These are phyloP conservation scores for Tetragonia tetragonoides DNA, from an alignment of 148 eudicot species.

Conservation along the genomic window DNA sequence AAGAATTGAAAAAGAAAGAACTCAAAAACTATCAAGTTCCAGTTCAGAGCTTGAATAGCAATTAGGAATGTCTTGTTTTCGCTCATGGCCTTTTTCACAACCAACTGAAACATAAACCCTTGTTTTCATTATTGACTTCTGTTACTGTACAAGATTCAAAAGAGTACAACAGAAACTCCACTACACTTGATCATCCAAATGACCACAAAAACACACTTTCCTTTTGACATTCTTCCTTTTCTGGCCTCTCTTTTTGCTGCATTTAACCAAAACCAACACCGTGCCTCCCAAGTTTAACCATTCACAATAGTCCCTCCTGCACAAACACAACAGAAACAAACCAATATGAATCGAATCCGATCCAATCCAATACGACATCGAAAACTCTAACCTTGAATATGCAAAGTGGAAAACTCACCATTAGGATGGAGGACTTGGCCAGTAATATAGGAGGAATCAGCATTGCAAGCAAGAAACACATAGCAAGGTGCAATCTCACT, in stretches of 20 bases:
- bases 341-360: neutral
- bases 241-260: neutral
- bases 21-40: too few species aligned
- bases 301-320: slow-evolving; percentile 40
- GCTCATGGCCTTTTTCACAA: too few species aligned
- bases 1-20: too few species aligned
- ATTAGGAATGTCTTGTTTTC: too few species aligned
- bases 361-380: neutral
- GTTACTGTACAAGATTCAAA: too few species aligned
- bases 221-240: neutral
- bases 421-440: slow-evolving; percentile 85
- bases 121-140: too few species aligned
- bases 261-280: neutral
- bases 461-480: slow-evolving; percentile 71
- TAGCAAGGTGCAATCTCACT: slow-evolving; percentile 68
- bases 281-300: slow-evolving; percentile 7
- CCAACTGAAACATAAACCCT: too few species aligned
- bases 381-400: too few species aligned
- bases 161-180: too few species aligned
- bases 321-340: slow-evolving; percentile 1
- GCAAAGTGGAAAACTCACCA: slow-evolving; percentile 30
- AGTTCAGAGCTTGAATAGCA: too few species aligned
- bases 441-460: slow-evolving; percentile 62
- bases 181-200: neutral
- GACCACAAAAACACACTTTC: neutral